These are phyloP conservation scores for Xanthoconium stramineum DNA, from an alignment of 768 basidiomycete species.

Conservation along the genomic window DNA sequence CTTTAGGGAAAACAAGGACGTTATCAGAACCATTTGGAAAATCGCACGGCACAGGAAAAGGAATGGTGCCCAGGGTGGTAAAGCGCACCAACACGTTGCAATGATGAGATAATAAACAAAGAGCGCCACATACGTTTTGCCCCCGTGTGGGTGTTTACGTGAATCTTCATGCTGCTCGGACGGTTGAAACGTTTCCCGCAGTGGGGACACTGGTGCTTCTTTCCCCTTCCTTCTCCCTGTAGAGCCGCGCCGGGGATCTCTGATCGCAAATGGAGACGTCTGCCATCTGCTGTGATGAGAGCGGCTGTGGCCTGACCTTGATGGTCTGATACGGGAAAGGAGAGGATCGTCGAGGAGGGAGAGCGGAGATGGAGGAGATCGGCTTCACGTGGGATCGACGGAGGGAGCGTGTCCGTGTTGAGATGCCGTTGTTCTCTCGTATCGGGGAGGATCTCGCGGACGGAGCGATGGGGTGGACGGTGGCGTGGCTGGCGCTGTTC, in stretches of 20 bases:
- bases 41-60: background rate
- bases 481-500: constrained; percentile 20
- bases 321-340: constrained; percentile 34
- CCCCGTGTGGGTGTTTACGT: constrained; percentile 41
- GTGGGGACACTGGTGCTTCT: constrained; percentile 37
- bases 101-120: constrained; percentile 6
- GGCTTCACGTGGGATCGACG: constrained; percentile 31
- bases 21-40: constrained; percentile 11
- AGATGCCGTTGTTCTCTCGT: constrained; percentile 26
- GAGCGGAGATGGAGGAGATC: constrained; percentile 30
- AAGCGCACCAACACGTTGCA: constrained; percentile 23
- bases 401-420: constrained; percentile 19
- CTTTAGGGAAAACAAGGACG: constrained; percentile 32
- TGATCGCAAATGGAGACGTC: constrained; percentile 30
- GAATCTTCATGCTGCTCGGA: constrained; percentile 41
- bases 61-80: constrained; percentile 9
- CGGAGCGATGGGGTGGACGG: constrained; percentile 13
- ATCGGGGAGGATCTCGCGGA: constrained; percentile 27
- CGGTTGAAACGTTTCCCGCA: constrained; percentile 42
- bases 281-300: constrained; percentile 27
- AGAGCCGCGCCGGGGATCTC: constrained; percentile 26
- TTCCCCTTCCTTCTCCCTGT: constrained; percentile 32
- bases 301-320: constrained; percentile 20
- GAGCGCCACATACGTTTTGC: constrained; percentile 33
- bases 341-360: constrained; percentile 32